Base-by-base conservation (phyloP, 495 filamentous ascomycete species). In the Penicillium pulvis region DNA sequence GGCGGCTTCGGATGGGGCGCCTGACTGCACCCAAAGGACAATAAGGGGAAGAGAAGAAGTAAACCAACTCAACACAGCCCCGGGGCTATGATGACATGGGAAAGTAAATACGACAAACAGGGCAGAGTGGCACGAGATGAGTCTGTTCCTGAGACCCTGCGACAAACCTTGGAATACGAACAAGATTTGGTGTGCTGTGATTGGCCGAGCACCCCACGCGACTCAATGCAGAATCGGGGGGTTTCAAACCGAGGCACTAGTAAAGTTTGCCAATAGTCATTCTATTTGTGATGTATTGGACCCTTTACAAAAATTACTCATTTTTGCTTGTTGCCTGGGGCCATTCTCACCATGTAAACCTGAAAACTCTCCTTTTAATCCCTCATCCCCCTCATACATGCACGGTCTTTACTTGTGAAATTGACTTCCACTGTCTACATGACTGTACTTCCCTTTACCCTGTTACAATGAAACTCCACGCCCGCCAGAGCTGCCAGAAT, bases 381-480 rank as follows among this genome's bases (percentile, higher is more conserved):
- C 28, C 6, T 28, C 6, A 28, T 0, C 6, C 6, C 28, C 28
- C 28, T 3, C 4, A 28, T 28, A 23, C 20, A 23, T 23, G 20
- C 20, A 23, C 20, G 20, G 20, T 7, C 28, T 28, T 28, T 28
- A 5, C 28, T 28, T 28, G 2, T 28, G 28, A 4, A 28, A 28
- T 28, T 5, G 28, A 36, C 33, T 8, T 36, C 20, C 20, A 23
- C 20, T 23, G 20, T 23, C 33, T 36, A 36, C 33, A 36, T 36
- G 33, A 10, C 10, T 36, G 3, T 10, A 36, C 9, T 14, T 12
- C 5, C 46, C 8, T 28, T 2, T 12, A 7, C 4, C 3, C 17
- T 26, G 20, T 36, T 53, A 55, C n/a, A 20, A 64, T 60, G 62
- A 57, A 50, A 46, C 33, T 55, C 20, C 20, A 23, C 51, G 7